Percentiles rank a stretch among this genome's conserved stretches.
phyloP scores from a whole-genome alignment of 1,284 basidiomycete genomes.

The Apiotrichum gamsii region DNA sequence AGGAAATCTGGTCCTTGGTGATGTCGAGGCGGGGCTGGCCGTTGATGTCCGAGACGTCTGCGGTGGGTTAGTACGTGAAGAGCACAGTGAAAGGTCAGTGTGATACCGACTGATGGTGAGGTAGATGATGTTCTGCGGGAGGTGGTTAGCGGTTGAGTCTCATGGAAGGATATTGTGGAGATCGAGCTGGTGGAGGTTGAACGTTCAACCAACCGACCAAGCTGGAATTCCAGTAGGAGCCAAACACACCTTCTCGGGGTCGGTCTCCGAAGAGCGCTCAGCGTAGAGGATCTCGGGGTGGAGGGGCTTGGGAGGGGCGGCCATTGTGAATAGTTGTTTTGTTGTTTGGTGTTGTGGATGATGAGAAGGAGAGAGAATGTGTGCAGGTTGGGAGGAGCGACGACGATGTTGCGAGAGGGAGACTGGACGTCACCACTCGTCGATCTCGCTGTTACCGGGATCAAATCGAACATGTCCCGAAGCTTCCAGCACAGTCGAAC shows the following conservation, averaged over 20 bases:
- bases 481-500: too few relatives aligned
- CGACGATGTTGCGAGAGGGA: neutral
- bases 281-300: slow-evolving; percentile 90
- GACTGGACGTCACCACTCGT: neutral
- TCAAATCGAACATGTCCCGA: too few relatives aligned
- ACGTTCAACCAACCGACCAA: too few relatives aligned
- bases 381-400: too few relatives aligned
- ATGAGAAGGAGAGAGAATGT: neutral
- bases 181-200: too few relatives aligned
- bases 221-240: too few relatives aligned
- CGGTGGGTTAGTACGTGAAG: too few relatives aligned
- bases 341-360: neutral
- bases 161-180: too few relatives aligned
- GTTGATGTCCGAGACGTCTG: slow-evolving; percentile 71
- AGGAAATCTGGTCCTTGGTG: slow-evolving; percentile 58
- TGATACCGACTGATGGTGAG: slow-evolving; percentile 56
- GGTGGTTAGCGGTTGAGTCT: too few relatives aligned
- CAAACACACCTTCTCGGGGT: slow-evolving; percentile 61
- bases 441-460: too few relatives aligned
- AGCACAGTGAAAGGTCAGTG: too few relatives aligned
- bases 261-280: slow-evolving; percentile 67
- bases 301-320: slow-evolving; percentile 27
- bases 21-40: slow-evolving; percentile 60
- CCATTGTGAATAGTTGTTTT: slow-evolving; percentile 23
- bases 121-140: slow-evolving; percentile 67